These are phyloP conservation scores for Boletus subcaerulescens DNA, from an alignment of 768 basidiomycete species.

Conservation along the genomic window DNA sequence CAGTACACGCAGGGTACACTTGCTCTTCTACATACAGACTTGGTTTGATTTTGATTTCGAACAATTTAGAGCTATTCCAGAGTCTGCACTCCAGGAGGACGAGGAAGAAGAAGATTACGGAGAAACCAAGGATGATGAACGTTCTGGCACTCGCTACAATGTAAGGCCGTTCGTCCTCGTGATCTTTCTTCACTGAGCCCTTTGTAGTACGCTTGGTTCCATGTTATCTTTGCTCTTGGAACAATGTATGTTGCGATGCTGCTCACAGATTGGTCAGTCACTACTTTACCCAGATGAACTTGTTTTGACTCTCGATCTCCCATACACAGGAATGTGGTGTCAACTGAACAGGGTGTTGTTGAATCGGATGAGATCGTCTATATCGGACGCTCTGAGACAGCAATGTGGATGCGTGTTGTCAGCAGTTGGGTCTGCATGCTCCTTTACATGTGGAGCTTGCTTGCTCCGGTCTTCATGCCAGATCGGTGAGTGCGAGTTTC, in stretches of 20 bases:
- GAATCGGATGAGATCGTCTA: slow-evolving; percentile 73
- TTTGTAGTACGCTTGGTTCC: slow-evolving; percentile 94
- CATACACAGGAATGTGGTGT: slow-evolving; percentile 66
- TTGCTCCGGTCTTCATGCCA: slow-evolving; percentile 88
- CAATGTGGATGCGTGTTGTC: slow-evolving; percentile 99
- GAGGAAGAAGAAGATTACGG: slow-evolving; percentile 69
- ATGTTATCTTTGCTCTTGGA: slow-evolving; percentile 92
- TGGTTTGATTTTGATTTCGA: not conserved
- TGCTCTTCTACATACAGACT: slow-evolving; percentile 14
- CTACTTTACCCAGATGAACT: not conserved
- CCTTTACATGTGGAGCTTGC: slow-evolving; percentile 81
- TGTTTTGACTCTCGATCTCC: slow-evolving; percentile 1
- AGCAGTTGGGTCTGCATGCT: slow-evolving; percentile 93
- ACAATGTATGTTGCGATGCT: slow-evolving; percentile 98
- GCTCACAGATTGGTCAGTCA: slow-evolving; percentile 89
- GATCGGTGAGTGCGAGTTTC: slow-evolving; percentile 59
- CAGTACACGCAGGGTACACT: slow-evolving; percentile 87
- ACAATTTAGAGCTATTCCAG: slow-evolving; percentile 74
- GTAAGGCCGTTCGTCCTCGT: slow-evolving; percentile 41
- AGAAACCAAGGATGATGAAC: slow-evolving; percentile 88
- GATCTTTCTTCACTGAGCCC: not conserved
- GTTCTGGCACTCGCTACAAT: slow-evolving; percentile 91
- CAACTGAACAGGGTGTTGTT: slow-evolving; percentile 45
- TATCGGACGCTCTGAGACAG: slow-evolving; percentile 92
- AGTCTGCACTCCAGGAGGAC: slow-evolving; percentile 82